Evolutionary conservation across 1,284 basidiomycete genomes (phyloP).

Genomic region (Acaromyces ingoldii): DNA sequence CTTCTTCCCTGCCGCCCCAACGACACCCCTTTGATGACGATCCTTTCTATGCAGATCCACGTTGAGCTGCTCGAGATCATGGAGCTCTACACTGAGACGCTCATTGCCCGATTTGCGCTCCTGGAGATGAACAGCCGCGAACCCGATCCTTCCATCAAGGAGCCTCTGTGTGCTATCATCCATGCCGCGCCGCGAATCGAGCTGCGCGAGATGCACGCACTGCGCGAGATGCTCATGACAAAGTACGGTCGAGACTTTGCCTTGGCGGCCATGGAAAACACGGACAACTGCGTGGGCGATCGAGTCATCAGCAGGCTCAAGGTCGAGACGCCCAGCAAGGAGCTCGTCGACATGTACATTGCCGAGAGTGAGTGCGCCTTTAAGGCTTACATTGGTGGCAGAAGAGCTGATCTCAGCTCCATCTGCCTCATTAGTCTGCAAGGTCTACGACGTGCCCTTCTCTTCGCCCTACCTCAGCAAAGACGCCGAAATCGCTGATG

Average conservation of each 20-base stretch:
- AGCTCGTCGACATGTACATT: constrained; percentile 65
- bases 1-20: too few species aligned
- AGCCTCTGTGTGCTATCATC: constrained; percentile 72
- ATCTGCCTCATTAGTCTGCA: constrained; percentile 23
- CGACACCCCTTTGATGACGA: too few species aligned
- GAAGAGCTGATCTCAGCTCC: not conserved
- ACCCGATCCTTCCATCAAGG: constrained; percentile 73
- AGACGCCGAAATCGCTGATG: not conserved
- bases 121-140: constrained; percentile 74
- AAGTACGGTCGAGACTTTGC: constrained; percentile 84
- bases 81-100: constrained; percentile 85
- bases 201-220: constrained; percentile 71
- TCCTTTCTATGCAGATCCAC: constrained; percentile 15
- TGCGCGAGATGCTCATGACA: constrained; percentile 89
- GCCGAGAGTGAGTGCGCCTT: constrained; percentile 14
- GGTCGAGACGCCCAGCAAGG: constrained; percentile 64
- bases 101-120: constrained; percentile 86
- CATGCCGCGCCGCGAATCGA: constrained; percentile 79
- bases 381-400: not conserved
- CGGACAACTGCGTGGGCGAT: constrained; percentile 69
- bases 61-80: constrained; percentile 67
- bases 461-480: constrained; percentile 11
- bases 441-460: constrained; percentile 36
- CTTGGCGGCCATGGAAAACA: constrained; percentile 73
- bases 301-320: constrained; percentile 70